These are phyloP conservation scores for Periconia sp. DNA, from an alignment of 2,329 filamentous ascomycete species.

Conservation along the genomic window DNA sequence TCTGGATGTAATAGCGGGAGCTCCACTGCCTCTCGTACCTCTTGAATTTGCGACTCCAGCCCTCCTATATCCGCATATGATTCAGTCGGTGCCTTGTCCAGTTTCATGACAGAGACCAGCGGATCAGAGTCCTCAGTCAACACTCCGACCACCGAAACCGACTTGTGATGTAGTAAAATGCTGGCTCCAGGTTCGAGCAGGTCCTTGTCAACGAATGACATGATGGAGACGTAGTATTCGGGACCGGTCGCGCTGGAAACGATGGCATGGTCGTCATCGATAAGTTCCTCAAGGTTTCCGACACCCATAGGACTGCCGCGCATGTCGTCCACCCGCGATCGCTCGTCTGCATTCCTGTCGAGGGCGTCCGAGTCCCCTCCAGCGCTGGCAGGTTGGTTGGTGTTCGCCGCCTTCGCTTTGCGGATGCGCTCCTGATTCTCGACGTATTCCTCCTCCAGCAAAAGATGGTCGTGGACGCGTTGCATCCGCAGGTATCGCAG, in stretches of 20 bases:
- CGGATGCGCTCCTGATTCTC: conserved; percentile 97
- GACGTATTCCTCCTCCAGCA: conserved; percentile 97
- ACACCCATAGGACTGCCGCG: conserved; percentile 98
- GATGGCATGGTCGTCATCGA: conserved; percentile 98
- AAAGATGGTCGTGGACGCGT: conserved; percentile 93
- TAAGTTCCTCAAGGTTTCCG: conserved; percentile 96
- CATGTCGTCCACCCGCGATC: conserved; percentile 96
- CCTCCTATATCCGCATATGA: conserved; percentile 99
- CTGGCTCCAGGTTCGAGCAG: conserved; percentile 94
- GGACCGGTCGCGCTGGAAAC: conserved; percentile 96
- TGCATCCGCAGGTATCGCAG: conserved; percentile 97
- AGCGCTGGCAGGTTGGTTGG: conserved; percentile 62
- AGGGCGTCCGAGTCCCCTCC: conserved; percentile 74
- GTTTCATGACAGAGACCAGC: conserved; percentile 97
- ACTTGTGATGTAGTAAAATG: conserved; percentile 95
- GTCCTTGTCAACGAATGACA: conserved; percentile 99
- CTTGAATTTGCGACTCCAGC: conserved; percentile 92
- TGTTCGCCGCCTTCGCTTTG: conserved; percentile 77
- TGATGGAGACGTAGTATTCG: conserved; percentile 99
- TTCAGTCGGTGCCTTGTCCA: conserved; percentile 97
- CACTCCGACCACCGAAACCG: conserved; percentile 95
- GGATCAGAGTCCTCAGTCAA: conserved; percentile 96
- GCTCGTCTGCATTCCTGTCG: conserved; percentile 92
- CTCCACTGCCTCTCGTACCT: conserved; percentile 96
- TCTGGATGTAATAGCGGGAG: conserved; percentile 93